Base-by-base conservation (phyloP, 768 basidiomycete genomes). In the Amanita inopinata region DNA sequence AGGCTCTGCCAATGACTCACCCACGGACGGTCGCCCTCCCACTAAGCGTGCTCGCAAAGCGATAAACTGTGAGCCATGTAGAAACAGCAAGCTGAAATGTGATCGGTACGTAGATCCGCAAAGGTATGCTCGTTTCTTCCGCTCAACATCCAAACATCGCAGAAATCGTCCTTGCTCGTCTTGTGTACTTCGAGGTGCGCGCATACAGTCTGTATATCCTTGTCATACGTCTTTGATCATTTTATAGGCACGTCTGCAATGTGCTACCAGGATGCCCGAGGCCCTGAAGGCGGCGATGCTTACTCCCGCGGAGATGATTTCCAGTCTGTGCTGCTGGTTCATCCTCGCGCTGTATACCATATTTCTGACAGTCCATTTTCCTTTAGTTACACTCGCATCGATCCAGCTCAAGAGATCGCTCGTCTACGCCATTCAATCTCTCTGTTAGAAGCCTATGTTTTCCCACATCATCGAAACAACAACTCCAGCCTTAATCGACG, bases 81-180 rank as follows among this genome's bases (percentile, higher is more conserved):
- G 87, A 56, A 82, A 79, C 52, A 84, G 80, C 69, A 87, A 89
- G 63, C 76, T 89, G 52, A 88, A 90, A 63, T 90, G 87, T 66
- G 87, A 90, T 61, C 79, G 85, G 85, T 83, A 43, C 33, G 63
- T 60, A 37, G 35, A 46, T 28, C 41, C 23, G 43, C 35, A 48
- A 4, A 31, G 10, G 4, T 31, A 38, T 40, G 35, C 23, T 40
- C 20, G 33, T n/a, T 36, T 40, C 9, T 43, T 22, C 39, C 33
- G 51, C 42, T 46, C 42, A 49, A 47, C 44, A 47, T 46, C 38
- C 46, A 31, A 43, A 45, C 31, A 23, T 44, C 38, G 0, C 57
- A 88, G 87, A 61, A 87, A 82, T 53, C 79, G 85, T 8, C 87
- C 87, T n/a, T 90, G 87, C 54, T 88, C 86, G 2, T 86, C 83